A percentile compares a stretch with the other conserved stretches of the same genome.
Evolutionary conservation across 1,284 basidiomycete genomes (phyloP).

Genomic region (Apiotrichum brassicae): DNA sequence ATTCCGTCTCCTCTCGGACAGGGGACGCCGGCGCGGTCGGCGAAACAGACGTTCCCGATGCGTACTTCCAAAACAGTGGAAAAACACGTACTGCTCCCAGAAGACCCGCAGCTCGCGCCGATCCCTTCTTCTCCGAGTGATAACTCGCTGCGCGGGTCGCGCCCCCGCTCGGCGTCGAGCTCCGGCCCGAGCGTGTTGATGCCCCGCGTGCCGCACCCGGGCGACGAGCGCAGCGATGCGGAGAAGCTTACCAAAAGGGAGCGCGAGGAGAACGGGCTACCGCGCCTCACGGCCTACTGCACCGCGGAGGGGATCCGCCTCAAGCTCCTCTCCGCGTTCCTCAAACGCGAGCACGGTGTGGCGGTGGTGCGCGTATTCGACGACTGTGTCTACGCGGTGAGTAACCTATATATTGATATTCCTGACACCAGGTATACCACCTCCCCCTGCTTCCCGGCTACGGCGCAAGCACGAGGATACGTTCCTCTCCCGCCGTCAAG

Average conservation of each 20-base stretch:
- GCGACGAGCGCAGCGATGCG: conserved; percentile 43
- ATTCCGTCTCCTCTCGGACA: conserved; percentile 45
- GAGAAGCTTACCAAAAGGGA: conserved; percentile 59
- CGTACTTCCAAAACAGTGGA: conserved; percentile 86
- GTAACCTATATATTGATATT: conserved; percentile 39
- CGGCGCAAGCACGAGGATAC: conserved; percentile 71
- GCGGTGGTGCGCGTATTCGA: conserved; percentile 75
- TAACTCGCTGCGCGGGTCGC: conserved; percentile 18
- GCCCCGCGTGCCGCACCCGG: not conserved
- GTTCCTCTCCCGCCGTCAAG: conserved; percentile 67
- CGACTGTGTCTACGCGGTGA: conserved; percentile 83
- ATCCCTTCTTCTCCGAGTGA: conserved; percentile 47
- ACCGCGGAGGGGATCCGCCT: conserved; percentile 74
- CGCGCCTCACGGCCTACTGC: conserved; percentile 77
- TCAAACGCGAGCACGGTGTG: conserved; percentile 91
- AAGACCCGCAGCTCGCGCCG: conserved; percentile 81
- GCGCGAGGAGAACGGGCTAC: conserved; percentile 66
- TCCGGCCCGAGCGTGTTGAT: not conserved
- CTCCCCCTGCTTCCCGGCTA: conserved; percentile 87
- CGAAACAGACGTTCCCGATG: conserved; percentile 50
- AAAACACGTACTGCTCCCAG: conserved; percentile 84
- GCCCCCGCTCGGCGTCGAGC: not conserved
- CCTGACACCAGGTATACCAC: conserved; percentile 66
- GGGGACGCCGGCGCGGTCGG: conserved; percentile 39
- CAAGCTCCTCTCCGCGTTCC: conserved; percentile 67